These are phyloP conservation scores for Tuber borchii DNA, from an alignment of 495 filamentous ascomycete genomes.

Conservation along the genomic window DNA sequence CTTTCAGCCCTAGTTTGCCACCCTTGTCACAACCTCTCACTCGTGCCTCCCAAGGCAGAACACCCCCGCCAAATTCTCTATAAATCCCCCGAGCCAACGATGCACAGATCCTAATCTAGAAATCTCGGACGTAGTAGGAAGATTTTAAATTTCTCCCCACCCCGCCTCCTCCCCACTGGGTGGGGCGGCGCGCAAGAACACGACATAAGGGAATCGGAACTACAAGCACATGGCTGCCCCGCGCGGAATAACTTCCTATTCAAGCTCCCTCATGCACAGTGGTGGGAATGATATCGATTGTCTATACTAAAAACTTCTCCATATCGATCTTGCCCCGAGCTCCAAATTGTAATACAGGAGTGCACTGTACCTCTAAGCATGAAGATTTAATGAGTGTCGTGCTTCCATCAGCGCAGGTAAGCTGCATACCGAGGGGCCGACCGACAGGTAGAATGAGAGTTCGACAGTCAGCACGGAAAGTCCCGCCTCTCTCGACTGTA, in stretches of 20 bases:
- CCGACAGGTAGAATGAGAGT: background rate
- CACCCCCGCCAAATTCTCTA: background rate
- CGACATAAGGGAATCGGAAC: background rate
- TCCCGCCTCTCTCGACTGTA: background rate
- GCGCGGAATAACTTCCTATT: background rate
- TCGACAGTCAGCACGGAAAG: background rate
- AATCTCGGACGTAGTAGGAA: too few species aligned
- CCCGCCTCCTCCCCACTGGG: too few species aligned
- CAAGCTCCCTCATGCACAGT: background rate
- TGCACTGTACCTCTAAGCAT: background rate
- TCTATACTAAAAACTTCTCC: background rate
- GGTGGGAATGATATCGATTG: background rate
- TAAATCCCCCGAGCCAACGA: background rate
- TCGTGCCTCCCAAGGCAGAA: background rate
- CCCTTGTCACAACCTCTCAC: background rate
- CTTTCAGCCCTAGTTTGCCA: background rate
- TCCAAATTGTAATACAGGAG: background rate
- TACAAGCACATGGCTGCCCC: background rate
- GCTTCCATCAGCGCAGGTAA: background rate
- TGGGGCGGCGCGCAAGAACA: background rate
- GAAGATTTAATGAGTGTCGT: background rate
- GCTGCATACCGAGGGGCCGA: background rate
- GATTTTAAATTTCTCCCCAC: too few species aligned
- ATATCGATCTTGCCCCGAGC: background rate
- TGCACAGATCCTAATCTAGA: too few species aligned